These are phyloP conservation scores for Colletotrichum siamense DNA, from an alignment of 2,329 filamentous ascomycete species.

Conservation along the genomic window DNA sequence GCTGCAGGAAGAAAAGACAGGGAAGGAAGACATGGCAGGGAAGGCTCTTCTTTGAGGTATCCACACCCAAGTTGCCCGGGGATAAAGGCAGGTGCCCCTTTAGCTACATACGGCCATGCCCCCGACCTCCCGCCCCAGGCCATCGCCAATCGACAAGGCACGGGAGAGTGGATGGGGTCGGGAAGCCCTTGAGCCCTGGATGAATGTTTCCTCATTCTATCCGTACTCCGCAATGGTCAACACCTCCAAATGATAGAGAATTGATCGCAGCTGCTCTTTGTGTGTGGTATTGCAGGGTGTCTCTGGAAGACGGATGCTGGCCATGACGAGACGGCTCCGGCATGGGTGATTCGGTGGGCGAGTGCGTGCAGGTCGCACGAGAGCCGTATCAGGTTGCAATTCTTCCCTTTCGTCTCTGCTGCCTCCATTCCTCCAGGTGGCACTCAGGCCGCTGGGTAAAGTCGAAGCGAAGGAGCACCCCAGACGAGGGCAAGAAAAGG, in stretches of 20 bases:
- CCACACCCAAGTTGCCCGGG: background rate
- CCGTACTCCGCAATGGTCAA: background rate
- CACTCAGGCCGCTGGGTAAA: background rate
- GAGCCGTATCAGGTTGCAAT: background rate
- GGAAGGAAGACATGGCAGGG: background rate
- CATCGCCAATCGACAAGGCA: constrained; percentile 5
- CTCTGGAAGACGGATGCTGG: background rate
- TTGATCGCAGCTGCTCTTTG: background rate
- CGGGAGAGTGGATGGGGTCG: background rate
- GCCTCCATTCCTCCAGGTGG: background rate
- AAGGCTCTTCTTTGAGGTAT: background rate
- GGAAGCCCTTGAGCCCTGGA: background rate
- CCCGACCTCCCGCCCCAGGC: background rate
- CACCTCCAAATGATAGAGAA: background rate
- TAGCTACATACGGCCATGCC: constrained; percentile 8
- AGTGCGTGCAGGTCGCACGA: background rate
- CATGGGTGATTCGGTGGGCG: background rate
- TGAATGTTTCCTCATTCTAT: background rate
- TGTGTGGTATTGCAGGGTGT: background rate
- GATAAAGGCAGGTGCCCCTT: background rate
- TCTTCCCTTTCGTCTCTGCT: background rate
- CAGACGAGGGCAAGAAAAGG: background rate
- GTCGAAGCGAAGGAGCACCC: background rate
- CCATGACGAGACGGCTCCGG: background rate
- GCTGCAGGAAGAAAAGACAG: background rate